Evolutionary conservation across 2,329 filamentous ascomycete genomes (phyloP).

Genomic region (Aspergillus fumigatiaffinis): DNA sequence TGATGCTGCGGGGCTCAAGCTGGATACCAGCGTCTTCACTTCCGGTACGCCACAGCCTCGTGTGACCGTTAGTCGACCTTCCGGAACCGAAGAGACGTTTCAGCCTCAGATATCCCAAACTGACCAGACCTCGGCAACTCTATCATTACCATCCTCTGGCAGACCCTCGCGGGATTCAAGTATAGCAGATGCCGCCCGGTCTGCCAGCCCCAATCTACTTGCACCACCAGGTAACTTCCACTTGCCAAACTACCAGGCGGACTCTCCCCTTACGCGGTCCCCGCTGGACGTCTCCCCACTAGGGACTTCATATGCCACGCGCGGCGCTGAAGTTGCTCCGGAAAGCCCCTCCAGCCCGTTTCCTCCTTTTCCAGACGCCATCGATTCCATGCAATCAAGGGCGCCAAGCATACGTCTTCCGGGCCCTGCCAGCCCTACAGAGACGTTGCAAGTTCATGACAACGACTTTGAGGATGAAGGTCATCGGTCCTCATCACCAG

Average conservation of each 20-base stretch:
- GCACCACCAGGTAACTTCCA: constrained; percentile 40
- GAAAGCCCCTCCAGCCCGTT: constrained; percentile 58
- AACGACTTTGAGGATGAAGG: constrained; percentile 40
- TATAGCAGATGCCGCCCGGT: constrained; percentile 21
- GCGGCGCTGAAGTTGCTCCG: constrained; percentile 8
- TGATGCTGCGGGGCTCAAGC: constrained; percentile 47
- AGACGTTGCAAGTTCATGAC: constrained; percentile 26
- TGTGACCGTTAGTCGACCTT: constrained; percentile 40
- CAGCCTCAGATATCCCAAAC: constrained; percentile 17
- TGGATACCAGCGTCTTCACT: constrained; percentile 39
- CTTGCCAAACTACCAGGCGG: constrained; percentile 34
- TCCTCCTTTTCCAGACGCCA: constrained; percentile 62
- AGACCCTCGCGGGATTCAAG: constrained; percentile 31
- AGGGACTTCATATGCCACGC: constrained; percentile 14
- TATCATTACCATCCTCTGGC: constrained; percentile 33
- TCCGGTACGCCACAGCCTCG: constrained; percentile 19
- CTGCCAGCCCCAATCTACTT: constrained; percentile 39
- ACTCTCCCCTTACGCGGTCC: constrained; percentile 18
- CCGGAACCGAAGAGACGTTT: constrained; percentile 19
- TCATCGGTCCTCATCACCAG: constrained; percentile 33
- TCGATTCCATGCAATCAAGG: constrained; percentile 41
- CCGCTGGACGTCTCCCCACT: constrained; percentile 29
- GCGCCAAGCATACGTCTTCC: constrained; percentile 55
- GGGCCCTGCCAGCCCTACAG: constrained; percentile 41
- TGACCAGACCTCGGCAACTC: constrained; percentile 23